Conservation (phyloP, 2,329 filamentous ascomycete species). For the Verticillium isaacii region DNA sequence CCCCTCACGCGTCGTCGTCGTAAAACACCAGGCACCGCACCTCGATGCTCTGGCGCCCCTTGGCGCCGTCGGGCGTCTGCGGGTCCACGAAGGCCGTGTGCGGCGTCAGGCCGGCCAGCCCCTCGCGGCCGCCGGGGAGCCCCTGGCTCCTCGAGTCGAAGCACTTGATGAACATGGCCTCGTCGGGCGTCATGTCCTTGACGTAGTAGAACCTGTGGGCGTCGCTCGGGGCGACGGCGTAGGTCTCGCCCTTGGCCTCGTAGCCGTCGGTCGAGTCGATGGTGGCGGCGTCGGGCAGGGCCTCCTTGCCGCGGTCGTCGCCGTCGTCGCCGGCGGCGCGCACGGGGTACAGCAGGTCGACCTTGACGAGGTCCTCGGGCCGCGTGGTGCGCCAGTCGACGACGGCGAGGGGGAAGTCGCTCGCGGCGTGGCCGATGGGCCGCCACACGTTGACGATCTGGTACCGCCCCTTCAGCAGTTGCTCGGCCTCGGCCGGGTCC, state of each 20-base stretch:
- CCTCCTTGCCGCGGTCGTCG: constrained; percentile 56
- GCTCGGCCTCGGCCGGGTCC: constrained; percentile 44
- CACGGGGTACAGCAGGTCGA: constrained; percentile 59
- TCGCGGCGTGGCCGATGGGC: constrained; percentile 57
- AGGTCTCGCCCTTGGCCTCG: constrained; percentile 57
- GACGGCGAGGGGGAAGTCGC: constrained; percentile 60
- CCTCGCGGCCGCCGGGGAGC: constrained; percentile 37
- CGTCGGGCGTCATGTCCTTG: constrained; percentile 61
- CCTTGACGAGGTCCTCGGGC: constrained; percentile 53
- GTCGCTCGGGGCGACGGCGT: constrained; percentile 52
- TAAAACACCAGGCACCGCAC: constrained; percentile 60
- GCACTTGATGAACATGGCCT: constrained; percentile 46
- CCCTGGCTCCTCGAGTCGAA: constrained; percentile 43
- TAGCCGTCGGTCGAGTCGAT: constrained; percentile 53
- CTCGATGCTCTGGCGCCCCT: constrained; percentile 61
- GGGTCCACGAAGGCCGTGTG: constrained; percentile 55
- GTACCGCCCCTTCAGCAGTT: constrained; percentile 52
- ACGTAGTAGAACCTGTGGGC: constrained; percentile 59
- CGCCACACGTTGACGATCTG: constrained; percentile 71
- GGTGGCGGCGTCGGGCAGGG: constrained; percentile 40
- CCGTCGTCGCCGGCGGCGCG: constrained; percentile 29
- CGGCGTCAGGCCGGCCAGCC: constrained; percentile 41
- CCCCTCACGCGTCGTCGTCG: constrained; percentile 22
- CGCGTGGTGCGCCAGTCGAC: constrained; percentile 58
- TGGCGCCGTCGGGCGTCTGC: constrained; percentile 62